A percentile compares a stretch with the other conserved stretches of the same genome.
Evolutionary conservation across 768 basidiomycete genomes (phyloP).

Genomic region (Clitopilus passeckerianus): DNA sequence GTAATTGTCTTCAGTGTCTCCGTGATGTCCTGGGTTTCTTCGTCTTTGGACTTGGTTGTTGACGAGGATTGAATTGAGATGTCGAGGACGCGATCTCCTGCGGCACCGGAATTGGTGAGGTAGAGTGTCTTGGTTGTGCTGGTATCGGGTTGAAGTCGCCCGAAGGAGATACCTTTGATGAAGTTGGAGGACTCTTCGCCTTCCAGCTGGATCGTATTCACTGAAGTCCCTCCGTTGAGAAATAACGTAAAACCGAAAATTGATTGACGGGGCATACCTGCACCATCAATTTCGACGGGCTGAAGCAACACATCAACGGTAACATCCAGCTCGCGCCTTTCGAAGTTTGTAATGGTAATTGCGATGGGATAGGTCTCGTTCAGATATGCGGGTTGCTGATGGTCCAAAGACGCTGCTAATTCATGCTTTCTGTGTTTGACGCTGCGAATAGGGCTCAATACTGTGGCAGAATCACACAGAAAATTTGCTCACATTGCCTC

Average conservation of each 20-base stretch:
- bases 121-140: constrained; percentile 57
- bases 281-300: constrained; percentile 71
- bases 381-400: constrained; percentile 68
- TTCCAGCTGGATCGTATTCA: constrained; percentile 57
- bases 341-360: constrained; percentile 66
- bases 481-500: constrained; percentile 31
- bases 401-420: constrained; percentile 49
- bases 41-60: constrained; percentile 16
- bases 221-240: constrained; percentile 23
- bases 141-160: constrained; percentile 54
- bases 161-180: constrained; percentile 70
- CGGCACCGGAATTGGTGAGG: constrained; percentile 54
- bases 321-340: constrained; percentile 65
- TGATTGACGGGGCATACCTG: constrained; percentile 40
- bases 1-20: constrained; percentile 66
- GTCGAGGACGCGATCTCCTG: constrained; percentile 74
- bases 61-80: constrained; percentile 69
- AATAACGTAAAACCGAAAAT: too few relatives aligned
- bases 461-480: background rate
- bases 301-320: constrained; percentile 74
- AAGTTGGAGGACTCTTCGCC: constrained; percentile 63
- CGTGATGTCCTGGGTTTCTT: constrained; percentile 29
- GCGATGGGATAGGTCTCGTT: constrained; percentile 77
- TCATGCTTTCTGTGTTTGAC: constrained; percentile 61
- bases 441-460: constrained; percentile 22